Conservation (phyloP, 495 filamentous ascomycete genomes). For the Penicillium paradoxum region DNA sequence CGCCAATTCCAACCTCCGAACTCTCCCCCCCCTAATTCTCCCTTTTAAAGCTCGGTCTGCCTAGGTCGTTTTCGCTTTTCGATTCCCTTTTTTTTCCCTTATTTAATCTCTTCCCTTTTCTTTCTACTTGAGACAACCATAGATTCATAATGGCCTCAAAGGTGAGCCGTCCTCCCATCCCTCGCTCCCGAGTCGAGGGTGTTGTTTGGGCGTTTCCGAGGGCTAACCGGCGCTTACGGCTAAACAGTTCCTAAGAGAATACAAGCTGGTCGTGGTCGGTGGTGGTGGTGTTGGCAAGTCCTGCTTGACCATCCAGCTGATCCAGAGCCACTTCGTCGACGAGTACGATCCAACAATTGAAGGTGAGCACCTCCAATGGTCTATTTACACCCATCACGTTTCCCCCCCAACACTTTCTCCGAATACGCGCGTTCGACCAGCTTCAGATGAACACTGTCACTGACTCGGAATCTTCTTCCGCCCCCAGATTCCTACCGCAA, state of each 20-base stretch:
- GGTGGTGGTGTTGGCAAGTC: slow-evolving; percentile 99
- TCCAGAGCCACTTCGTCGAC: slow-evolving; percentile 98
- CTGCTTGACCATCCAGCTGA: slow-evolving; percentile 98
- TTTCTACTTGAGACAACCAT: slow-evolving; percentile 5
- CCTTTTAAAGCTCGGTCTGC: neutral
- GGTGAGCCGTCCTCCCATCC: slow-evolving; percentile 16
- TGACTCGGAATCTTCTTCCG: slow-evolving; percentile 13
- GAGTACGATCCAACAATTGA: slow-evolving; percentile 99
- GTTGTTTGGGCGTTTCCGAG: slow-evolving; percentile 5
- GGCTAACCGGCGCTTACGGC: slow-evolving; percentile 4
- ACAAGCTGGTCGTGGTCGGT: slow-evolving; percentile 97
- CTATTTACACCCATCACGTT: neutral
- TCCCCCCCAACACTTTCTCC: neutral
- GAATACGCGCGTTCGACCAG: too few species aligned
- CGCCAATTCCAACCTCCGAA: slow-evolving; percentile 3
- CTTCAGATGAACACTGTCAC: neutral
- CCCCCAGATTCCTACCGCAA: slow-evolving; percentile 93
- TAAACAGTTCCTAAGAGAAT: slow-evolving; percentile 86
- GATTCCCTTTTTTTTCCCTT: neutral
- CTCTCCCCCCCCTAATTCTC: slow-evolving; percentile 1
- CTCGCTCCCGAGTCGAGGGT: neutral
- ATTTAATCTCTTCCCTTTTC: neutral
- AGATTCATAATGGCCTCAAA: slow-evolving; percentile 27
- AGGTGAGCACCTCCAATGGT: slow-evolving; percentile 52
- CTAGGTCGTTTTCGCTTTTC: neutral